A percentile compares a stretch with the other conserved stretches of the same genome.
Evolutionary conservation across 2,329 filamentous ascomycete species (phyloP).

Genomic region (Chalaropsis ovoidea): DNA sequence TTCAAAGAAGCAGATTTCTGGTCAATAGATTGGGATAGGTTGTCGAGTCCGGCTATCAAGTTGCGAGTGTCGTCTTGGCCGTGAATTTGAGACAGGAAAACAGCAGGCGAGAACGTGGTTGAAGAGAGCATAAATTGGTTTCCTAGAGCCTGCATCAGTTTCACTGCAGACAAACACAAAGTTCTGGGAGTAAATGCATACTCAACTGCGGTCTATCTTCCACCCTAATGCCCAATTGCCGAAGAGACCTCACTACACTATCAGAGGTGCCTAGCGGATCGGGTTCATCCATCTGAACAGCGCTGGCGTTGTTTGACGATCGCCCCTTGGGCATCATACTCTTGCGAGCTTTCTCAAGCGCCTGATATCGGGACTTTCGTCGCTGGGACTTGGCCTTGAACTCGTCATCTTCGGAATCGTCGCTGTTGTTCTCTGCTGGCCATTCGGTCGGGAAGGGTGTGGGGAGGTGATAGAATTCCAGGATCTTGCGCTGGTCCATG

Average conservation of each 20-base stretch:
- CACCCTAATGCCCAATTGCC: slow-evolving; percentile 64
- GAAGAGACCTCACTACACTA: slow-evolving; percentile 73
- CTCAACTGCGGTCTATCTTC: slow-evolving; percentile 74
- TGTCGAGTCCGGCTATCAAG: slow-evolving; percentile 70
- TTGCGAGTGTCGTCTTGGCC: slow-evolving; percentile 72
- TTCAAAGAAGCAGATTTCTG: slow-evolving; percentile 96
- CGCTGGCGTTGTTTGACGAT: slow-evolving; percentile 41
- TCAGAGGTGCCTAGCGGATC: slow-evolving; percentile 83
- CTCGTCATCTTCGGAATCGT: slow-evolving; percentile 53
- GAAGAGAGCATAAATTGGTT: slow-evolving; percentile 94
- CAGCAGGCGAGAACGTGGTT: slow-evolving; percentile 82
- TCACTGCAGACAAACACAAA: slow-evolving; percentile 1
- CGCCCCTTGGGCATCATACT: slow-evolving; percentile 46
- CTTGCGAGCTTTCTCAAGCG: slow-evolving; percentile 62
- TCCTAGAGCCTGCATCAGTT: slow-evolving; percentile 38
- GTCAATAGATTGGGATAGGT: slow-evolving; percentile 83
- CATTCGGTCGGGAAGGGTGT: slow-evolving; percentile 72
- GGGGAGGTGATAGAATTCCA: slow-evolving; percentile 82
- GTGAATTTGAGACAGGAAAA: slow-evolving; percentile 90
- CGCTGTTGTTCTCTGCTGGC: slow-evolving; percentile 68
- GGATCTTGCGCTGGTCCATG: slow-evolving; percentile 62
- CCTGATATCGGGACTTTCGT: slow-evolving; percentile 72
- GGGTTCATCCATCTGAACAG: slow-evolving; percentile 82
- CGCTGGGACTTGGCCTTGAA: slow-evolving; percentile 41
- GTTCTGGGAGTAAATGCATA: slow-evolving; percentile 36